Percentiles rank a stretch among this genome's conserved stretches.
phyloP scores from a whole-genome alignment of 2,329 filamentous ascomycete species.

The Alternaria arbusti region DNA sequence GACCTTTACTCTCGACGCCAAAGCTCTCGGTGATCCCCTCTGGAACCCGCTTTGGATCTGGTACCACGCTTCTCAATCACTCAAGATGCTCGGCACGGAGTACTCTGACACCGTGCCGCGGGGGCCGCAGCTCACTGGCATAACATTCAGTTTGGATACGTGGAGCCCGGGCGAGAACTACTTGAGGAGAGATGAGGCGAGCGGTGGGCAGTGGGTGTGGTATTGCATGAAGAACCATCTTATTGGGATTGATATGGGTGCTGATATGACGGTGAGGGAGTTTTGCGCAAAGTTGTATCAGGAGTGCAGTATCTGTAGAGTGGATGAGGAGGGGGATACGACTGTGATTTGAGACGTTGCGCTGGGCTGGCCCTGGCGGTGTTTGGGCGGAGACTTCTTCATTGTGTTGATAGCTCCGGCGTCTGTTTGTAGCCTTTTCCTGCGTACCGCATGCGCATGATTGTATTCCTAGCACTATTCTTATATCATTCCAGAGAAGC shows the following conservation, averaged over 20 bases:
- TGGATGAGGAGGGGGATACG: slow-evolving; percentile 18
- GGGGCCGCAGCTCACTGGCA: slow-evolving; percentile 33
- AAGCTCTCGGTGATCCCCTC: slow-evolving; percentile 46
- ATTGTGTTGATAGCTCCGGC: background rate
- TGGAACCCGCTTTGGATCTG: slow-evolving; percentile 52
- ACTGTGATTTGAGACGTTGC: background rate
- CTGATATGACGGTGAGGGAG: slow-evolving; percentile 34
- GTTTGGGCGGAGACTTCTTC: background rate
- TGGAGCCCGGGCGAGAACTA: slow-evolving; percentile 47
- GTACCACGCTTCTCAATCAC: slow-evolving; percentile 44
- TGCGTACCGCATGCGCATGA: background rate
- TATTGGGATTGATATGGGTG: slow-evolving; percentile 27
- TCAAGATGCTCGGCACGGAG: slow-evolving; percentile 39
- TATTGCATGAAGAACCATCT: slow-evolving; percentile 38
- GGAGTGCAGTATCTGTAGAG: slow-evolving; percentile 33
- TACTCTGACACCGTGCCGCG: slow-evolving; percentile 1
- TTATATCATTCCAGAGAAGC: background rate
- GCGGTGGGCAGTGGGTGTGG: slow-evolving; percentile 42
- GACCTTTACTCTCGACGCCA: slow-evolving; percentile 37
- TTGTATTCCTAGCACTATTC: background rate
- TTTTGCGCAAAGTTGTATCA: slow-evolving; percentile 40
- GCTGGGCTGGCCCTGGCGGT: background rate
- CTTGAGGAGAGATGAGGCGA: slow-evolving; percentile 28
- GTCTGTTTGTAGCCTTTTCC: background rate
- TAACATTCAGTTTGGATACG: slow-evolving; percentile 45